Base-by-base conservation (phyloP, 2,329 filamentous ascomycete genomes). In the Ophiobolus disseminans region DNA sequence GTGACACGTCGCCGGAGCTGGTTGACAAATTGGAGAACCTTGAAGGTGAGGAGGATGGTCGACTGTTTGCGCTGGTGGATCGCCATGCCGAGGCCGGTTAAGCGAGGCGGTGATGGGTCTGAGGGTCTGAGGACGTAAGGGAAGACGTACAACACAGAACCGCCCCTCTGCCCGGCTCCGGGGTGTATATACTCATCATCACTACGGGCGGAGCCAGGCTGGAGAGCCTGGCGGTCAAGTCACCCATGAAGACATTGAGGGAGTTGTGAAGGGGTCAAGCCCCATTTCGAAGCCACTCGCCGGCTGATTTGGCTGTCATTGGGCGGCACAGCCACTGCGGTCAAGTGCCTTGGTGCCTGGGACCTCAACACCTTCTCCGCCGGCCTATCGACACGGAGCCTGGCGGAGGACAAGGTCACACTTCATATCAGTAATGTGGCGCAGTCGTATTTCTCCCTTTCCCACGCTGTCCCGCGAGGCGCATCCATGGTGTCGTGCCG, bases 1-100 rank as follows among this genome's bases (percentile, higher is more conserved):
- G 67, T 65, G 35, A 72, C 63, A 45, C 71, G 69, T 50, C 66
- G 69, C 44, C 71, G 68, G 44, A 76, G 69, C 45, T 68, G 63
- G 40, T 69, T 65, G 57, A 75, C 65, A 55, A 74, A 64, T 57
- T 70, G 66, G 42, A 75, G 58, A 45, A 74, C 65, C 53, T 68
- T 68, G 55, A 71, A 68, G 21, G 71, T 69, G 45, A 74, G 62
- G 58, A 68, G 61, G 43, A 75, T 59, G 50, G 61, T 67, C 21
- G 63, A 50, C 42, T 62, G 60, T 50, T 62, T 59, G 51, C 57
- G 56, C 38, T 53, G 62, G 44, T 57, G 48, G 50, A 63, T 63
- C 51, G 67, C 64, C 69, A 73, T 73, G 20, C 59, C 59, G 44
- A 47, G 36, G 14, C 35, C 35, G 35, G 26, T 45, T 60, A 57